phyloP scores from a whole-genome alignment of 169 alveolate genomes.

The Miamiensis avidus region DNA sequence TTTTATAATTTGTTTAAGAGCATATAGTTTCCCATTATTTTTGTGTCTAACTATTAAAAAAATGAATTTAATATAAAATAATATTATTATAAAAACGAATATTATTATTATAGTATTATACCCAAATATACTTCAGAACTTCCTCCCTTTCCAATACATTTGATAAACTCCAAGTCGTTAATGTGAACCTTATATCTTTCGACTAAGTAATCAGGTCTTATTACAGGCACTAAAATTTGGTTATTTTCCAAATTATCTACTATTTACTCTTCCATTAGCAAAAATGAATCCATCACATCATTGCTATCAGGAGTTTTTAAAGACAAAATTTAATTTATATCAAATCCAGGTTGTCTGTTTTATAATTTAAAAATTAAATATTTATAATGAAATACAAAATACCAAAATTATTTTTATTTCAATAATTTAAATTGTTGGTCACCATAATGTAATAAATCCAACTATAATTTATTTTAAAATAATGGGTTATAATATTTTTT shows the following conservation, averaged over 20 bases:
- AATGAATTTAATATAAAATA: too few relatives aligned
- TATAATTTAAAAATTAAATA: too few relatives aligned
- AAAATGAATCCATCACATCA: neutral
- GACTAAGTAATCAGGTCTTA: neutral
- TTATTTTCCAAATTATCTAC: neutral
- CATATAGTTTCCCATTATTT: neutral
- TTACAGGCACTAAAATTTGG: neutral
- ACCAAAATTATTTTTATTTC: too few relatives aligned
- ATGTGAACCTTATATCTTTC: neutral
- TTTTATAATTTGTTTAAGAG: neutral
- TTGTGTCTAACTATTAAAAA: neutral
- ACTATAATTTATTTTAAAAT: too few relatives aligned
- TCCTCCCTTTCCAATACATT: neutral
- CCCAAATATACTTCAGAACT: neutral
- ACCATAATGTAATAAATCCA: too few relatives aligned
- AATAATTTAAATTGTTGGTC: too few relatives aligned
- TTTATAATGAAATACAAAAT: neutral
- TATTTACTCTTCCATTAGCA: neutral
- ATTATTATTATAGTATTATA: too few relatives aligned
- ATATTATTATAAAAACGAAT: neutral
- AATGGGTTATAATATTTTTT: too few relatives aligned
- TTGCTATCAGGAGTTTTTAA: neutral
- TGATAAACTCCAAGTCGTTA: neutral
- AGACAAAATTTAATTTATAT: neutral
- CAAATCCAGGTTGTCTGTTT: too few relatives aligned